A percentile compares a stretch with the other conserved stretches of the same genome.
Conservation (phyloP, 345 rosid species). For the Dipteronia sinensis region DNA sequence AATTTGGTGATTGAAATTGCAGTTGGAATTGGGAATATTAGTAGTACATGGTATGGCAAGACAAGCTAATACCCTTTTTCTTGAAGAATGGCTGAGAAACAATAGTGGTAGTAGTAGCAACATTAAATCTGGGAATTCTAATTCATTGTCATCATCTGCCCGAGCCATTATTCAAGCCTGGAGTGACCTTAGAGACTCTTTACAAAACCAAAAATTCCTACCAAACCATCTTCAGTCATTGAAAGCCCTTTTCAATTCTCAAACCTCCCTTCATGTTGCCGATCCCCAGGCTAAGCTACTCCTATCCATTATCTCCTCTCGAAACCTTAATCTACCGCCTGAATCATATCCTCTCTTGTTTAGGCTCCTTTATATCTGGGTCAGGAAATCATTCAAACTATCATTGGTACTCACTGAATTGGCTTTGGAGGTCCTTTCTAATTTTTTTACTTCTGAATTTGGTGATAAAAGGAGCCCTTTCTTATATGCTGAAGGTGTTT, state of each 20-base stretch:
- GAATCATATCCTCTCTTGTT: slow-evolving; percentile 68
- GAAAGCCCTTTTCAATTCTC: slow-evolving; percentile 60
- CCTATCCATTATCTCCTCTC: slow-evolving; percentile 59
- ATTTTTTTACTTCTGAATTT: slow-evolving; percentile 33
- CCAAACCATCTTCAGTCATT: slow-evolving; percentile 64
- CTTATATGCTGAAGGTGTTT: slow-evolving; percentile 59
- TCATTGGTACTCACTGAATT: slow-evolving; percentile 59
- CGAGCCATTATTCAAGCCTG: slow-evolving; percentile 83
- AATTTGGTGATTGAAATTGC: neutral
- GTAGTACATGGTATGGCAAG: slow-evolving; percentile 50
- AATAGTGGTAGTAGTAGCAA: slow-evolving; percentile 33
- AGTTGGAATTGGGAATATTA: neutral
- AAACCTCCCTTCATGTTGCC: slow-evolving; percentile 77
- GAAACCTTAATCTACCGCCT: slow-evolving; percentile 38
- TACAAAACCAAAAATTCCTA: slow-evolving; percentile 52
- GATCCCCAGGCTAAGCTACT: slow-evolving; percentile 95
- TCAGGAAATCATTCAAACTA: slow-evolving; percentile 78
- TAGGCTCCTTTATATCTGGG: slow-evolving; percentile 83
- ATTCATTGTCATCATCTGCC: slow-evolving; percentile 56
- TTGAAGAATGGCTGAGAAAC: slow-evolving; percentile 77
- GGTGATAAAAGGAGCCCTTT: slow-evolving; percentile 38
- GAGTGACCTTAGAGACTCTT: slow-evolving; percentile 79
- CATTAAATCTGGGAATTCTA: slow-evolving; percentile 24
- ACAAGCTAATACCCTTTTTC: slow-evolving; percentile 53
- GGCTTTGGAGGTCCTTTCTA: slow-evolving; percentile 56